These are phyloP conservation scores for Pseudopyricularia cyperi DNA, from an alignment of 2,329 filamentous ascomycete genomes.

Conservation along the genomic window DNA sequence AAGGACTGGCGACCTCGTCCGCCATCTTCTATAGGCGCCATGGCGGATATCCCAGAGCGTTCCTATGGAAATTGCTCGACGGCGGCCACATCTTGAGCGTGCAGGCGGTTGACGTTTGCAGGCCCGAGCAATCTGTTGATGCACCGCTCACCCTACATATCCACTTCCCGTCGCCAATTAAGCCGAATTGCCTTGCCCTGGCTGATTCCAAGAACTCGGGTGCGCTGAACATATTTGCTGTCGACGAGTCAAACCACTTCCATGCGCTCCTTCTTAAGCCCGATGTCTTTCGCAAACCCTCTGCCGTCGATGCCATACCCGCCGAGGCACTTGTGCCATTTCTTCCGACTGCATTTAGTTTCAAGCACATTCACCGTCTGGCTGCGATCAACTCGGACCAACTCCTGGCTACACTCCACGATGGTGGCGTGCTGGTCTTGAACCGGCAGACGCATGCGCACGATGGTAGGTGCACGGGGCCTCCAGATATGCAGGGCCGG, in stretches of 20 bases:
- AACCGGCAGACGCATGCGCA: conserved; percentile 38
- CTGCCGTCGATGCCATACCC: conserved; percentile 37
- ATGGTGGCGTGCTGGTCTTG: conserved; percentile 63
- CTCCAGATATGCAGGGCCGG: background rate
- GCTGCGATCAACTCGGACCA: conserved; percentile 60
- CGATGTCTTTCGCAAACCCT: conserved; percentile 63
- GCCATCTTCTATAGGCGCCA: conserved; percentile 75
- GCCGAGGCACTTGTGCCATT: conserved; percentile 65
- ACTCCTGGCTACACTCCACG: conserved; percentile 67
- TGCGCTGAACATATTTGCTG: conserved; percentile 63
- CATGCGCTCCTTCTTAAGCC: conserved; percentile 75
- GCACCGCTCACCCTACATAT: conserved; percentile 66
- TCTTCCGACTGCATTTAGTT: conserved; percentile 58
- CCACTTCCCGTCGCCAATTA: conserved; percentile 60
- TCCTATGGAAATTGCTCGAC: conserved; percentile 83
- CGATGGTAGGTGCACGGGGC: conserved; percentile 24
- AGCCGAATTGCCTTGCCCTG: conserved; percentile 67
- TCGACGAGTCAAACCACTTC: conserved; percentile 67
- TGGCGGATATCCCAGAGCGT: conserved; percentile 65
- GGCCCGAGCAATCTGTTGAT: conserved; percentile 51
- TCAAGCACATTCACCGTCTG: conserved; percentile 71
- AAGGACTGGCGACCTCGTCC: conserved; percentile 62
- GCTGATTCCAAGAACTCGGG: conserved; percentile 70
- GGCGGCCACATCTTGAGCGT: conserved; percentile 70
- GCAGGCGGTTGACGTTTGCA: conserved; percentile 69